Evolutionary conservation across 2,329 filamentous ascomycete genomes (phyloP), one percentile per base, ranked within the genome.

Genomic region (Alternaria novae-zelandiae): DNA sequence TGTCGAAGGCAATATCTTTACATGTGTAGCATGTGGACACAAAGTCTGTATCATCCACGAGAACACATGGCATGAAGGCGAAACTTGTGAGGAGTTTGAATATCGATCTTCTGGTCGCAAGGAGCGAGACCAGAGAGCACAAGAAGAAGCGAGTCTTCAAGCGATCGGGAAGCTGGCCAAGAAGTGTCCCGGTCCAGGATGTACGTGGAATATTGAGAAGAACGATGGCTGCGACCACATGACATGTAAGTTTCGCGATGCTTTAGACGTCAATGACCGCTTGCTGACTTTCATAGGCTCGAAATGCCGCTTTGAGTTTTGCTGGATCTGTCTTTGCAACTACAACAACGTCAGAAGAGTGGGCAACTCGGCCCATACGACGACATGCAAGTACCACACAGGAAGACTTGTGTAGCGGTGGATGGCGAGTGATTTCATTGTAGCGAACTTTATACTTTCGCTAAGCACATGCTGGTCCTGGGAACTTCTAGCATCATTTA

Each of bases 1-100:
- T 15, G 64, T 70, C 4, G 75, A 75, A 3, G 80, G 83, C 10
- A 83, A 86, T 3, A 85, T 85, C 17, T 83, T 83, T 71, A 71
- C 70, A 9, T 83, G 82, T 51, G 68, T 61, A 3, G 64, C 61
- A 3, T 83, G 82, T 65, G 69, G 73, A 6, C 78, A 76, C 65
- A 72, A 76, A 44, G 72, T 79, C 46, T 84, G 82, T 59, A 67
- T 78, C 4, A 61, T 67, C 1, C 81, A 83, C 60, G 57, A 54
- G 28, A 69, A 69, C 6, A 59, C 70, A 11, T 83, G 79, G 79
- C 81, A 83, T 51, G 70, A 69, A n/a, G 76, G 73, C 13, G 80
- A 83, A 63, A 82, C 80, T 1, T 83, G 82, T 65, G 67, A 72
- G 21, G 71, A 80, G 26, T 84, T 78, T 61, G 76, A 80, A 7